Conservation (phyloP, 192 early-diverging fungal genomes). For the Coemansia sp. region DNA sequence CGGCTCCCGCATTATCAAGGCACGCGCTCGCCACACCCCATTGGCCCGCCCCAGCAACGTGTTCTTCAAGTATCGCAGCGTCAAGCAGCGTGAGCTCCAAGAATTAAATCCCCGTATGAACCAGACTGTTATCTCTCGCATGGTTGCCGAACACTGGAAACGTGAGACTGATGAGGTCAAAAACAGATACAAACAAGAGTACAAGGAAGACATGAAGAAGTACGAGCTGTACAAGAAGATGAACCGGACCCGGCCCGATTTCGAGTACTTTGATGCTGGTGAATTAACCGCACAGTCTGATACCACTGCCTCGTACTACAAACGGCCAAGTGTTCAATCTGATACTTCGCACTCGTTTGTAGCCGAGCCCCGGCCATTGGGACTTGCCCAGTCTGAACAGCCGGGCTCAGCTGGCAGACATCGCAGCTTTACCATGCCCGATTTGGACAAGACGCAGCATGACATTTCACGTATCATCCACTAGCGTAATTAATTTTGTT, state of each 20-base stretch:
- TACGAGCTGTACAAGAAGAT: constrained; percentile 50
- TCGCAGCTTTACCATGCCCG: constrained; percentile 32
- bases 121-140: constrained; percentile 55
- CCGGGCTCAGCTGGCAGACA: constrained; percentile 5
- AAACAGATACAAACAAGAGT: constrained; percentile 35
- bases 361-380: neutral
- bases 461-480: constrained; percentile 28
- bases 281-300: constrained; percentile 5
- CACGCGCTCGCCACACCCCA: constrained; percentile 1
- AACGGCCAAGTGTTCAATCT: neutral
- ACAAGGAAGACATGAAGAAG: constrained; percentile 44
- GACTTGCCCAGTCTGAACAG: neutral
- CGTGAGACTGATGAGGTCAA: constrained; percentile 46
- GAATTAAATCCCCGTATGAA: constrained; percentile 44
- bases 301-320: neutral
- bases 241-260: constrained; percentile 6
- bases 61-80: constrained; percentile 57
- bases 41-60: constrained; percentile 50
- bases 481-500: constrained; percentile 5
- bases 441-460: constrained; percentile 15
- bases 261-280: constrained; percentile 11
- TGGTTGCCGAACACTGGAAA: constrained; percentile 56
- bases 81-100: constrained; percentile 46
- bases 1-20: constrained; percentile 22
- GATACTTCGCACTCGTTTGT: neutral